Evolutionary conservation across 2,329 filamentous ascomycete species (phyloP).

Genomic region (Fusarium longipes): DNA sequence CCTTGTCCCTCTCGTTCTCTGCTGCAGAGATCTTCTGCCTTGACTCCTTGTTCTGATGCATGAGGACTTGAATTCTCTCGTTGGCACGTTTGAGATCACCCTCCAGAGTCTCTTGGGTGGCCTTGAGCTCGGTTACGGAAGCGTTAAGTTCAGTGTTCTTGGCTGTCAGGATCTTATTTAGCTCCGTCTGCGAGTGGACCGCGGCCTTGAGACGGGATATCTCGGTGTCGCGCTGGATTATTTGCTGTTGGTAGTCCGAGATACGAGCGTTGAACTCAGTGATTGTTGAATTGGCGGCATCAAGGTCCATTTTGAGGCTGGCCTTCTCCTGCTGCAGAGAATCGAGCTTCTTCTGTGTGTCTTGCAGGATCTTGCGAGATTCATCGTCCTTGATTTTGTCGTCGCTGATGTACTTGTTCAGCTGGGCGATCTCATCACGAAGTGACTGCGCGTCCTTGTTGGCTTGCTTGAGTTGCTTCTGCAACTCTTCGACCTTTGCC

Average conservation of each 20-base stretch:
- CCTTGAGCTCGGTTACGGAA: neutral
- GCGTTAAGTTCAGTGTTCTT: neutral
- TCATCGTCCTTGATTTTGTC: neutral
- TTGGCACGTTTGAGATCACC: neutral
- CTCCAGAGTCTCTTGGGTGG: neutral
- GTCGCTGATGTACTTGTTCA: neutral
- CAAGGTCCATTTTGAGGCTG: neutral
- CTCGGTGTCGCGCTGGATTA: neutral
- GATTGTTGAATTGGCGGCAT: neutral
- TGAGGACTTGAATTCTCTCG: neutral
- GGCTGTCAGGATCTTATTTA: neutral
- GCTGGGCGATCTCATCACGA: neutral
- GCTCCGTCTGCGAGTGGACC: fast-evolving
- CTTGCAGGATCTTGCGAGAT: neutral
- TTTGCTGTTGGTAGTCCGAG: neutral
- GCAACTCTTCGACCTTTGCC: neutral
- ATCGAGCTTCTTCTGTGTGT: neutral
- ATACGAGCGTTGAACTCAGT: neutral
- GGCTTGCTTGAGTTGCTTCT: neutral
- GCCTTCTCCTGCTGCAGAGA: neutral
- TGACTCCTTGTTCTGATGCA: neutral
- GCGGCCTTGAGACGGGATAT: neutral
- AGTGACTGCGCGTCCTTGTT: neutral
- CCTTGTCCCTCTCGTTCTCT: fast-evolving
- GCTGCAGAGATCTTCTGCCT: neutral